Base-by-base conservation (phyloP, 2,329 filamentous ascomycete species). In the Pseudohalonectria lignicola region DNA sequence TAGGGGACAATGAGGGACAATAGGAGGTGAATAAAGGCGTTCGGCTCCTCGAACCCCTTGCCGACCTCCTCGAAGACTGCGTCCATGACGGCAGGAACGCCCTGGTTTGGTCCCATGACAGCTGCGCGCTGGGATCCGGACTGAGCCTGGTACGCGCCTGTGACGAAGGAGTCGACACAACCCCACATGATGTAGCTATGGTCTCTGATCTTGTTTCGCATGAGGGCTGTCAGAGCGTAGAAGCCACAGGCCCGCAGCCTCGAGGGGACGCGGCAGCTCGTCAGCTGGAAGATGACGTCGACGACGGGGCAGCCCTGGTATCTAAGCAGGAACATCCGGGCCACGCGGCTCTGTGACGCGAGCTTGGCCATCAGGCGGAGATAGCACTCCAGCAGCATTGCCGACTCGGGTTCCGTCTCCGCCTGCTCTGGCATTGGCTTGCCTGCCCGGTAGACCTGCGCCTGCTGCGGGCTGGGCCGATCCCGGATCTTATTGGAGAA, bases 381-480 rank as follows among this genome's bases (percentile, higher is more conserved):
- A 55, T 96, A 96, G 49, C 86, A 90, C 53, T 95, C 87, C 20
- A 98, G 69, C 86, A 98, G 95, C 61, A 94, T 84, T n/a, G 82
- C 80, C 30, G 86, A 93, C 57, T 98, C 93, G 4, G 87, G 85
- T 53, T 95, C 90, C 20, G 72, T 69, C 54, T 94, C 87, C 43
- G 86, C 78, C 43, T 82, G 72, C 32, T 82, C 79, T 7, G 8
- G 8, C 31, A 74, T 65, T 33, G 74, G 64, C 54, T 85, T 81
- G 34, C 72, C 70, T 39, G 70, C 57, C 43, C 78, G 70, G 49
- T 74, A 72, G 13, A 69, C 55, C 12, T 71, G 59, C 15, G 62
- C 55, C 43, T 76, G 79, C 37, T 69, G 58, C 5, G 67, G 57
- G 40, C 71, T 59, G 39, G 83, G 74, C 49, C 80, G 82, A 45